phyloP scores from a whole-genome alignment of 75 land plant genomes.

The Cupressus sempervirens region DNA sequence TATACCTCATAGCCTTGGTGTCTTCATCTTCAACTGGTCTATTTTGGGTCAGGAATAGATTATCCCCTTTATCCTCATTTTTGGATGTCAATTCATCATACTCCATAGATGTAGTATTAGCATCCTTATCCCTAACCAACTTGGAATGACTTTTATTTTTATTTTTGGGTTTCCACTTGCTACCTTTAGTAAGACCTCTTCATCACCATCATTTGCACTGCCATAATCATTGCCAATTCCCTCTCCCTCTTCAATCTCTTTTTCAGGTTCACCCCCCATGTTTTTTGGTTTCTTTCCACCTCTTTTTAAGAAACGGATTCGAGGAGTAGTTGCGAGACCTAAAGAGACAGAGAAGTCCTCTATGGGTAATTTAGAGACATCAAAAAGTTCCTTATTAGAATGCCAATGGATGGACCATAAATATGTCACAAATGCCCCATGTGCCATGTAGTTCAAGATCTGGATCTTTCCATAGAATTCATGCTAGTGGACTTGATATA shows the following conservation, averaged over 20 bases:
- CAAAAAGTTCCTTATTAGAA: slow-evolving; percentile 72
- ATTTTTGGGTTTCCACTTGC: neutral
- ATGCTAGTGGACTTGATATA: slow-evolving; percentile 58
- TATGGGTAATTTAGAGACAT: slow-evolving; percentile 63
- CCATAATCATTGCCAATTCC: slow-evolving; percentile 16
- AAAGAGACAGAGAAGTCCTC: slow-evolving; percentile 81
- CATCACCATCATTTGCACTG: slow-evolving; percentile 15
- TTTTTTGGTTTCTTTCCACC: neutral
- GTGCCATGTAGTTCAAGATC: slow-evolving; percentile 69
- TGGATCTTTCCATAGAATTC: slow-evolving; percentile 74
- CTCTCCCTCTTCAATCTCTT: slow-evolving; percentile 11
- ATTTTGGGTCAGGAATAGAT: slow-evolving; percentile 34
- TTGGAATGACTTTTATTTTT: slow-evolving; percentile 12
- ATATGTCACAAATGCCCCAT: slow-evolving; percentile 82
- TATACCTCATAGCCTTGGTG: slow-evolving; percentile 16
- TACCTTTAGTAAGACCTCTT: slow-evolving; percentile 8
- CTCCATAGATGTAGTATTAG: slow-evolving; percentile 17
- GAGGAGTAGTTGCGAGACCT: slow-evolving; percentile 88
- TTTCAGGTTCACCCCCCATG: slow-evolving; percentile 10
- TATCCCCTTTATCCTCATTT: slow-evolving; percentile 17
- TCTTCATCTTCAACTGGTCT: slow-evolving; percentile 16
- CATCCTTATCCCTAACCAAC: slow-evolving; percentile 17
- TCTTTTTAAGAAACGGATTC: slow-evolving; percentile 62
- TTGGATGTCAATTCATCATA: slow-evolving; percentile 18
- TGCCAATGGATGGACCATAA: slow-evolving; percentile 60